A percentile compares a stretch with the other conserved stretches of the same genome.
phyloP scores from a whole-genome alignment of 1,284 basidiomycete species.

The Neonothopanus nambi region DNA sequence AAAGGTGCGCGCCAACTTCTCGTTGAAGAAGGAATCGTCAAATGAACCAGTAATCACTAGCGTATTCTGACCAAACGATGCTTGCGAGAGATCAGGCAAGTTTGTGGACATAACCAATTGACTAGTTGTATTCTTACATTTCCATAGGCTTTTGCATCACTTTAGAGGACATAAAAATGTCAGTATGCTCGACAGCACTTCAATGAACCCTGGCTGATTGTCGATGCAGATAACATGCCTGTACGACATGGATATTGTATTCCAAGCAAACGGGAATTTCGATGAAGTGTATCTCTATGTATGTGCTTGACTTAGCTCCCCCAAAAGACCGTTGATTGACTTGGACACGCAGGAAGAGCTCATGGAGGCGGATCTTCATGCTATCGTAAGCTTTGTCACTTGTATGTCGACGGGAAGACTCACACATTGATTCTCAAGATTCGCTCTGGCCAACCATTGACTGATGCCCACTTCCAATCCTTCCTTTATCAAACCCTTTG shows the following conservation, averaged over 20 bases:
- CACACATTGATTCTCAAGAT: constrained; percentile 64
- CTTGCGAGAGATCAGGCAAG: constrained; percentile 87
- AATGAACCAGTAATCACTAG: constrained; percentile 36
- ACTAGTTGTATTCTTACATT: constrained; percentile 14
- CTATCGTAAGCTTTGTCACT: constrained; percentile 70
- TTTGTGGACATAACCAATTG: not conserved
- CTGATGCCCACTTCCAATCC: constrained; percentile 97
- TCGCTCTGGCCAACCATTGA: constrained; percentile 95
- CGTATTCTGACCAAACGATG: constrained; percentile 95
- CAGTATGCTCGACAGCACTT: constrained; percentile 17
- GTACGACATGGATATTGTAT: constrained; percentile 97
- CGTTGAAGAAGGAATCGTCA: not conserved
- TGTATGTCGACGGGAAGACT: constrained; percentile 2
- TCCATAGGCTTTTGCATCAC: constrained; percentile 80
- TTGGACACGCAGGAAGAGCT: constrained; percentile 76
- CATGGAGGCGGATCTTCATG: constrained; percentile 99
- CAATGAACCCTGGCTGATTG: constrained; percentile 17
- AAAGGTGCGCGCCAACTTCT: constrained; percentile 53
- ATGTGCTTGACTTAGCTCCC: constrained; percentile 28
- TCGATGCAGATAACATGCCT: constrained; percentile 77
- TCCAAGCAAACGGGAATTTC: constrained; percentile 85
- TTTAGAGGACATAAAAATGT: constrained; percentile 98
- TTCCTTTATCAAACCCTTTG: constrained; percentile 99
- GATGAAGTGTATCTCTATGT: constrained; percentile 96
- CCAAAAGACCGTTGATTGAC: not conserved